Evolutionary conservation across 352 stramenopile species (phyloP), one percentile per base, ranked within the genome.

Genomic region (Globisporangium nunn): DNA sequence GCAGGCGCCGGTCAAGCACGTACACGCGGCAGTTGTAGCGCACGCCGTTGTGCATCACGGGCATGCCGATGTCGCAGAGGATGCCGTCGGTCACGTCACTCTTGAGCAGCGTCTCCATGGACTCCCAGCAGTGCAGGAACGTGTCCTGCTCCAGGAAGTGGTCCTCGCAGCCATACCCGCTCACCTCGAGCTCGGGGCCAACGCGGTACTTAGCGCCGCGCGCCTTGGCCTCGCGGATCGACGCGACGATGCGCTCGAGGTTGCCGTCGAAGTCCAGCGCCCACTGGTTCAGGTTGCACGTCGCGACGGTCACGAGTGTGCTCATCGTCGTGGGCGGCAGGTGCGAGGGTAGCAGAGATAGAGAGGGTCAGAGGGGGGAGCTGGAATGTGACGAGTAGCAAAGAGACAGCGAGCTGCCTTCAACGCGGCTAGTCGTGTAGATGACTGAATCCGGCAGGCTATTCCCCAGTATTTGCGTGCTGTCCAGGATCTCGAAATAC

Each of bases 211-310:
- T 49, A 15, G 91, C 88, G 28, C 93, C 91, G 7, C 68, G 70
- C 10, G 58, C 71, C 70, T 98, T 98, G 49, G 93, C 87, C 51
- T 87, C 66, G 43, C 72, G 73, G 64, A 98, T 98, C n/a, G 92
- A 98, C 46, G 66, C 50, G 30, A 94, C 61, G 66, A 96, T 96
- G 46, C 96, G 90, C 61, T 95, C 70, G 23, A 98, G 63, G 72
- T 99, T 99, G 31, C 96, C 96, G 70, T 98, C 92, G 80, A 99
- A 99, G 75, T 99, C 96, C 52, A 99, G 77, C 39, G 96, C 91
- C 96, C 96, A 99, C 75, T 99, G 96, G 79, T 99, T 98, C 49
- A 99, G 80, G 66, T 98, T 98, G 77, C 96, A 99, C 39, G 97
- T 98, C 48, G 97, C 95, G 18, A 99, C 80, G 31, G 91, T 98